Percentiles rank a stretch among this genome's conserved stretches.
phyloP scores from a whole-genome alignment of 2,329 filamentous ascomycete genomes.

The Talaromyces sp. region DNA sequence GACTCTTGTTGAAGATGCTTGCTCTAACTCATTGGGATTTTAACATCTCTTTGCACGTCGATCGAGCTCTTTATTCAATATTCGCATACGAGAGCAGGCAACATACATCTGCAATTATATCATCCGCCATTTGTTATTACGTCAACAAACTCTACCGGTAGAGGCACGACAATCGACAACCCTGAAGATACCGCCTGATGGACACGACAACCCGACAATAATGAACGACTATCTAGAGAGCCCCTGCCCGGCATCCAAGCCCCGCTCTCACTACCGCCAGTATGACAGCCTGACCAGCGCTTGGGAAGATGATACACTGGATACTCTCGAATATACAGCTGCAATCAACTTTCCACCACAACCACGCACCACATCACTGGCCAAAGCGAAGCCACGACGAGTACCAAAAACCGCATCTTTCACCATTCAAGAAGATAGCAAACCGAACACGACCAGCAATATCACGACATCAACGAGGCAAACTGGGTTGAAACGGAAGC shows the following conservation, averaged over 20 bases:
- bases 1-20: not conserved
- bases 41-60: not conserved
- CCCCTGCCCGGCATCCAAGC: constrained; percentile 33
- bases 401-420: constrained; percentile 32
- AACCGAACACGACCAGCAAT: constrained; percentile 19
- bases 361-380: constrained; percentile 33
- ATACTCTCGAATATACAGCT: constrained; percentile 35
- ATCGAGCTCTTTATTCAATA: not conserved
- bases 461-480: constrained; percentile 14
- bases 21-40: not conserved
- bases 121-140: not conserved
- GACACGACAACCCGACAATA: not conserved
- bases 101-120: not conserved
- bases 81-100: not conserved
- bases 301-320: constrained; percentile 28
- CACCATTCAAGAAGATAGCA: constrained; percentile 41
- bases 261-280: constrained; percentile 23
- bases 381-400: constrained; percentile 32
- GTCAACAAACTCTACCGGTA: not conserved
- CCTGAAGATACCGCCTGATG: not conserved
- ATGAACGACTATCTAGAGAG: constrained; percentile 30
- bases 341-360: constrained; percentile 45
- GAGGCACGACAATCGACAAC: not conserved
- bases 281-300: constrained; percentile 27
- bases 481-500: constrained; percentile 24